Base-by-base conservation (phyloP, 2,329 filamentous ascomycete species). In the Penicillium crustosum region DNA sequence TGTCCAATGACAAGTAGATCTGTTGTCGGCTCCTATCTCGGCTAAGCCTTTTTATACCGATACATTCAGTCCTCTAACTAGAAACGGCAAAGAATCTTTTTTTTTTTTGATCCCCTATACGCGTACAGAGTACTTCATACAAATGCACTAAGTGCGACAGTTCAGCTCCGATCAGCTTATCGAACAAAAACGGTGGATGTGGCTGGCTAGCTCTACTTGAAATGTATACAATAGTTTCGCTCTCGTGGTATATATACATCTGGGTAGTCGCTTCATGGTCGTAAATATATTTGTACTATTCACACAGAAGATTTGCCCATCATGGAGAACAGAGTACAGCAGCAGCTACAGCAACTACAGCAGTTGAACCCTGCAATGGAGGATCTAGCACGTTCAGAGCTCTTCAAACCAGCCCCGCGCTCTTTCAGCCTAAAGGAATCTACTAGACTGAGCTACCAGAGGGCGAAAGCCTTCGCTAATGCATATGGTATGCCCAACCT, bases 381-480 rank as follows among this genome's bases (percentile, higher is more conserved):
- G 6, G 12, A 23, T 21, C 19, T 41, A 23, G 38, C 38, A 41
- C 38, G 12, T 23, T 41, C 38, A 13, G 38, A 23, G 3, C 38
- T 41, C 19, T 41, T 41, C 33, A 38, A 45, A 6, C 31, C 50
- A 9, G 50, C 54, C 12, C 7, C 23, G 10, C 48, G 13, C 27
- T 31, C 39, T 33, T 33, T 44, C 4, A 52, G 19, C 10, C 6
- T 56, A 3, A 10, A 44, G n/a, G 33, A 56, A 19, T 38, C 29
- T 23, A 56, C 39, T 8, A 52, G 6, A 47, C 7, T 56, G 25
- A 56, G 21, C 19, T 52, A 52, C 17, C 54, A 56, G 33, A 52
- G 54, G 23, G 48, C 48, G 2, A 56, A 52, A 10, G 54, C 48
- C 39, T 51, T 56, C 17, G 8, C 21, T n/a, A 39, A 52, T 15